Evolutionary conservation across 2,329 filamentous ascomycete species (phyloP).

Genomic region (Aspergillus fumigatiaffinis): DNA sequence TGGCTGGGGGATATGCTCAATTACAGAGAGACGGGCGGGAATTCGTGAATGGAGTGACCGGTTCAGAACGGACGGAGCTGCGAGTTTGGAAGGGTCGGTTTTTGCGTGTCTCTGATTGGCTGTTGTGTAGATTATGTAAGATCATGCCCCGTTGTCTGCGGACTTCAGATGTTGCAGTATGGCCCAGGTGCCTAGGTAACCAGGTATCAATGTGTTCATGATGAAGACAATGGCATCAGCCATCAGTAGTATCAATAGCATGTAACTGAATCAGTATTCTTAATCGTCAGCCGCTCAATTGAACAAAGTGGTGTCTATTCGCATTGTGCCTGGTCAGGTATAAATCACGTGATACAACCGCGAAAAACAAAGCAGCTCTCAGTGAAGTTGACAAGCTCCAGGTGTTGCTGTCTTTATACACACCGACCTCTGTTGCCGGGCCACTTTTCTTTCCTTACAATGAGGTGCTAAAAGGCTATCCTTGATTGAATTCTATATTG

Average conservation of each 20-base stretch:
- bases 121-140: constrained; percentile 16
- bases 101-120: constrained; percentile 35
- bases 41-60: constrained; percentile 12
- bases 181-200: background rate
- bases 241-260: background rate
- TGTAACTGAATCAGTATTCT: background rate
- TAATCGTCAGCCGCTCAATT: background rate
- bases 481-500: background rate
- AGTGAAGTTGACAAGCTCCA: background rate
- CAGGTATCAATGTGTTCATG: background rate
- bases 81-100: constrained; percentile 30
- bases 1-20: background rate
- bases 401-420: background rate
- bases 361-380: constrained; percentile 14
- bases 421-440: background rate
- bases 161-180: background rate
- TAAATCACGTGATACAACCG: constrained; percentile 10
- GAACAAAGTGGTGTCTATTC: background rate
- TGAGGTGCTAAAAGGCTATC: background rate
- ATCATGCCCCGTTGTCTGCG: background rate
- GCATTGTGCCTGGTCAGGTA: background rate
- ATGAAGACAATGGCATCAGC: no score
- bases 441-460: background rate
- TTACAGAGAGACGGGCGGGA: background rate
- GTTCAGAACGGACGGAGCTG: constrained; percentile 22